These are phyloP conservation scores for sorghum (Sorghum bicolor) DNA, from an alignment of 176 grass and related monocot genomes.

Conservation along the genomic window Sorghum_bicolor_NCBIv3 NC_012877.2:55689001-55689500, in stretches of 20 bases:
- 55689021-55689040: constrained; percentile 71
- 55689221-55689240: constrained; percentile 90
- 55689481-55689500: background rate
- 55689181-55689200: constrained; percentile 26
- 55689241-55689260: constrained; percentile 91
- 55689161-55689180: background rate
- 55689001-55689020: constrained; percentile 79
- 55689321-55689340: background rate
- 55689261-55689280: constrained; percentile 80
- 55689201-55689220: constrained; percentile 94
- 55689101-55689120: constrained; percentile 86
- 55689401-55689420: constrained; percentile 94
- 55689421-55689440: constrained; percentile 85
- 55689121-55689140: background rate
- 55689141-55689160: background rate
- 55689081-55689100: constrained; percentile 65
- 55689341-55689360: constrained; percentile 10
- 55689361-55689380: constrained; percentile 21
- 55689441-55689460: constrained; percentile 98
- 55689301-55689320: background rate
- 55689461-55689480: constrained; percentile 98
- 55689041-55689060: constrained; percentile 87
- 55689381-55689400: constrained; percentile 54
- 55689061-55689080: constrained; percentile 78
- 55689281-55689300: constrained; percentile 50